Base-by-base conservation (phyloP, 495 filamentous ascomycete species). In the Neurospora intermedia region DNA sequence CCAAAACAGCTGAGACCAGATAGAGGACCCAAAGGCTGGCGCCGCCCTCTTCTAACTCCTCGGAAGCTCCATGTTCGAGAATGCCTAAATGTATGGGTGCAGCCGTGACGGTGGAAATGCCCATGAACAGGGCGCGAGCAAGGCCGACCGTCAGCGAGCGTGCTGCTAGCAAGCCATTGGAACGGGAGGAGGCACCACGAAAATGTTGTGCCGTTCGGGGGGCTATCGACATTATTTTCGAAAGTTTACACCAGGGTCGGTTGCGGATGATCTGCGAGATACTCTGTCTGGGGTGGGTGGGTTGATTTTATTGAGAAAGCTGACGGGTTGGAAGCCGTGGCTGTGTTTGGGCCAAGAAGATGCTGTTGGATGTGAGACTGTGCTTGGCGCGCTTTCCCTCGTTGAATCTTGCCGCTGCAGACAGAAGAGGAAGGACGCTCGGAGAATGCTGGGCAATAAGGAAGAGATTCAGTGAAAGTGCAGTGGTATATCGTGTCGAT, bases 1-100 rank as follows among this genome's bases (percentile, higher is more conserved):
- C 95, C 54, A 99, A 86, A 40, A 88, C 71, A 43, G 82, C 69
- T 10, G 84, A 85, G 13, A 80, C 78, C 43, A 82, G 77, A 48
- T 83, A 84, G 71, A 86, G 81, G 72, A 85, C 81, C 82, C 81
- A 83, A 11, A 83, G 77, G 70, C 80, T 76, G n/a, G 79, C 80
- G 46, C 80, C 84, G 46, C 80, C 84, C 23, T 82, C 82, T 38
- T 85, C 82, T 69, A 78, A 81, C 15, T 72, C 78, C 71, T 81
- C 77, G 54, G 75, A 72, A 16, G 43, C 70, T 42, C 70, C 62
- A 39, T 82, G 77, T 43, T 76, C 80, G 39, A 54, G 72, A 43
- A 69, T 66, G 20, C 45, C 71, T 35, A 66, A 27, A 66, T 35
- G 54, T 10, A 66, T 38, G 0, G 82, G 78, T 8, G 79, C 80